phyloP scores from a whole-genome alignment of 2,329 filamentous ascomycete genomes.

The Monilinia fructicola region DNA sequence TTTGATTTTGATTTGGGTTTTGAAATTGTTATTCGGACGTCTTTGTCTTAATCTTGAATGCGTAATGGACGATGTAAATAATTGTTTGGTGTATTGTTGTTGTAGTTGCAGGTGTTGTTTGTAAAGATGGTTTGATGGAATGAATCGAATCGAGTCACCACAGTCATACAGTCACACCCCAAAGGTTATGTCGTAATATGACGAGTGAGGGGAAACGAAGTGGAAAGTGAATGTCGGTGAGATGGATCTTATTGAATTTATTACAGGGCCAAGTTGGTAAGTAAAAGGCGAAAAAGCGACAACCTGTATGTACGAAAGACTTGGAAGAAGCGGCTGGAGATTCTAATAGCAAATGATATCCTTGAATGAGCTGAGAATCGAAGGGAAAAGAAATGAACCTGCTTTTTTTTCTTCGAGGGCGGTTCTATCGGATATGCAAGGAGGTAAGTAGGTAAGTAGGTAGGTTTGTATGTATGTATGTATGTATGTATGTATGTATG shows the following conservation, averaged over 20 bases:
- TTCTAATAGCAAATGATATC: too few species aligned
- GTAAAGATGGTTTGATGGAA: slow-evolving; percentile 4
- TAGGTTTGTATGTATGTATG: background rate
- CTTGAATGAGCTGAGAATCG: too few species aligned
- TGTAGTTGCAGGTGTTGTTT: background rate
- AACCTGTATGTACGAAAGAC: background rate
- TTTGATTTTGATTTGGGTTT: background rate
- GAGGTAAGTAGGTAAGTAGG: background rate
- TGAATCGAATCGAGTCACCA: slow-evolving; percentile 1
- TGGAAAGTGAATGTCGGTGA: slow-evolving; percentile 23
- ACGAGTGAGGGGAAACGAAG: slow-evolving; percentile 19
- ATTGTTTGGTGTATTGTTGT: background rate
- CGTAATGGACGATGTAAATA: background rate
- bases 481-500: background rate
- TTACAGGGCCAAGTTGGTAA: slow-evolving; percentile 8
- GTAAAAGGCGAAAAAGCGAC: background rate
- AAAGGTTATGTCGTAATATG: slow-evolving; percentile 11
- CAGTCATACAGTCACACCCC: slow-evolving; percentile 16
- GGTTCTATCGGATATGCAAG: too few species aligned
- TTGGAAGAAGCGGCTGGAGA: too few species aligned
- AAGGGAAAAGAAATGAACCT: too few species aligned
- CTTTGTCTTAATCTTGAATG: background rate
- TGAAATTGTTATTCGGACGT: background rate
- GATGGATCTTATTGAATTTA: slow-evolving; percentile 5
- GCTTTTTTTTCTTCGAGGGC: too few species aligned